Conservation (phyloP, 305 asterid genomes). For the Nicotiana rustica region DNA sequence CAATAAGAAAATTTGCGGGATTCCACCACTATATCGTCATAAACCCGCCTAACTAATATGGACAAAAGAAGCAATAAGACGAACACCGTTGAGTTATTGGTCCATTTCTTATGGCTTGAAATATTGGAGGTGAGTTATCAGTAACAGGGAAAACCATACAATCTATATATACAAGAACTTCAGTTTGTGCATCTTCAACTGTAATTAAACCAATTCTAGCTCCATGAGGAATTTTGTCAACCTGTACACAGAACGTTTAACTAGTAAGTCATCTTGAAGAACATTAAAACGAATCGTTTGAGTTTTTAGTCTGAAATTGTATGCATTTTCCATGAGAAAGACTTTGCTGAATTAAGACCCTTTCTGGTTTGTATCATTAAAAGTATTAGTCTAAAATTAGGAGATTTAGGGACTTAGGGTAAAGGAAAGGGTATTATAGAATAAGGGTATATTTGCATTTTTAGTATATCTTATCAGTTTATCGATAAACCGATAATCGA, state of each 20-base stretch:
- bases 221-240: slow-evolving; percentile 88
- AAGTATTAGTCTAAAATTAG: not conserved
- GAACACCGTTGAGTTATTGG: slow-evolving; percentile 22
- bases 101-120: slow-evolving; percentile 84
- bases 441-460: no score
- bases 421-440: no score
- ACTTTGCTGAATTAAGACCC: not conserved
- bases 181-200: slow-evolving; percentile 70
- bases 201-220: slow-evolving; percentile 88
- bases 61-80: no score
- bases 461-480: no score
- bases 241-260: slow-evolving; percentile 48
- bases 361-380: not conserved
- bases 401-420: not conserved
- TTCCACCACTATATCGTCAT: no score
- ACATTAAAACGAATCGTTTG: not conserved
- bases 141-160: slow-evolving; percentile 75
- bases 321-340: not conserved
- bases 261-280: not conserved
- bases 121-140: slow-evolving; percentile 61
- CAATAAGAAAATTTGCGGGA: no score
- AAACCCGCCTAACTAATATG: no score
- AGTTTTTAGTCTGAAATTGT: not conserved
- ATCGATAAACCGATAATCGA: no score
- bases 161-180: slow-evolving; percentile 78